A percentile compares a stretch with the other conserved stretches of the same genome.
phyloP scores from a whole-genome alignment of 1,139 yeast species.

The Yamadazyma kanchanaburiensis region DNA sequence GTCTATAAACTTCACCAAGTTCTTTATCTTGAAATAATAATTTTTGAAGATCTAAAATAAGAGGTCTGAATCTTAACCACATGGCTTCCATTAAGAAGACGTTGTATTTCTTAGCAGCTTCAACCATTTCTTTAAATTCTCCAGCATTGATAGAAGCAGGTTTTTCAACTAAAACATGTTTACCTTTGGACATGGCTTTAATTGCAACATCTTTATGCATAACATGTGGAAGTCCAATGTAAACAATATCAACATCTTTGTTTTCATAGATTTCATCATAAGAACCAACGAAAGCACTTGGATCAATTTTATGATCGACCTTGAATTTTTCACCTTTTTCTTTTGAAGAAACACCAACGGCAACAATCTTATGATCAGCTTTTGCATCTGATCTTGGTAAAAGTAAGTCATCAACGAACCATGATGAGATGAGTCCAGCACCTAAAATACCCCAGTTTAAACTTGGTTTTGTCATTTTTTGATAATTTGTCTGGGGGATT shows the following conservation, averaged over 20 bases:
- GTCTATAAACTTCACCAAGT: slow-evolving; percentile 41
- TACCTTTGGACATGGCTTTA: slow-evolving; percentile 49
- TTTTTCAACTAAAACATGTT: slow-evolving; percentile 59
- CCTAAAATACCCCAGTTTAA: slow-evolving; percentile 7
- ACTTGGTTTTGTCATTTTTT: too few species aligned
- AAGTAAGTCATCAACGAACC: slow-evolving; percentile 4
- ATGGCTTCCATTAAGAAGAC: slow-evolving; percentile 61
- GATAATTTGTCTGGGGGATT: too few species aligned
- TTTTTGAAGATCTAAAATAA: slow-evolving; percentile 30
- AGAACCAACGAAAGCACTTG: slow-evolving; percentile 3
- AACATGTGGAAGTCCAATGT: slow-evolving; percentile 59
- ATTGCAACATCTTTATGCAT: slow-evolving; percentile 49
- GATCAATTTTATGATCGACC: slow-evolving; percentile 5
- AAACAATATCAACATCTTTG: slow-evolving; percentile 51
- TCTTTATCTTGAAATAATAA: slow-evolving; percentile 34
- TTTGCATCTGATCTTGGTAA: slow-evolving; percentile 3
- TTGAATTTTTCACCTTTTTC: too few species aligned
- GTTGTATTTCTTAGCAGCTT: slow-evolving; percentile 43
- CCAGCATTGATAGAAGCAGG: slow-evolving; percentile 53
- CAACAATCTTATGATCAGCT: slow-evolving; percentile 3
- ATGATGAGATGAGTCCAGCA: slow-evolving; percentile 4
- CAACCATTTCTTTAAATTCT: slow-evolving; percentile 37
- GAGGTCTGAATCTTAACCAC: slow-evolving; percentile 64
- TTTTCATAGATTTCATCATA: slow-evolving; percentile 41
- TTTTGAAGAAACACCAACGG: slow-evolving; percentile 26